phyloP scores from a whole-genome alignment of 2,329 filamentous ascomycete genomes.

The Leptographium procerum region DNA sequence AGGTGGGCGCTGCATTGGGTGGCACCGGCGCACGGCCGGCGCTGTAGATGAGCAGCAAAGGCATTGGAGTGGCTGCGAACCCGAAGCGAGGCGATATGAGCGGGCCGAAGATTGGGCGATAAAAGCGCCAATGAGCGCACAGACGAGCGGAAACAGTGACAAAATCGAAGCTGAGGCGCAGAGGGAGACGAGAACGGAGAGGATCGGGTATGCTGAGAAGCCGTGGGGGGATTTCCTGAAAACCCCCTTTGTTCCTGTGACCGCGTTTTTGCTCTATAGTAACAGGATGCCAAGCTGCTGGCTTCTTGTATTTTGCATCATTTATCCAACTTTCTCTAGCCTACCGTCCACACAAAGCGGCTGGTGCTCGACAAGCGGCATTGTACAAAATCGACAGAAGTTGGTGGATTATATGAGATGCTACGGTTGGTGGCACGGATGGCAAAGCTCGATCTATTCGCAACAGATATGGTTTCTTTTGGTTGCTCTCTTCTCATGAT shows the following conservation, averaged over 20 bases:
- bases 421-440: neutral
- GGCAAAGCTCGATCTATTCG: neutral
- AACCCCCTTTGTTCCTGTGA: neutral
- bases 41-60: constrained; percentile 27
- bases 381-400: neutral
- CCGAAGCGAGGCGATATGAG: neutral
- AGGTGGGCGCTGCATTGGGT: constrained; percentile 38
- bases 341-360: neutral
- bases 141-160: neutral
- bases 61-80: neutral
- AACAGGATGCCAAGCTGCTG: neutral
- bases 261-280: neutral
- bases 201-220: neutral
- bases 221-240: neutral
- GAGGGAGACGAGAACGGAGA: neutral
- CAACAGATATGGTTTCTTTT: neutral
- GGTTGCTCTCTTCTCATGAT: neutral
- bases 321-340: neutral
- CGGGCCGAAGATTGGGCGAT: no score
- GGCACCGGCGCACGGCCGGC: constrained; percentile 32
- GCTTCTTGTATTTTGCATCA: neutral
- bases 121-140: no score
- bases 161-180: no score
- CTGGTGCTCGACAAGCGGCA: neutral
- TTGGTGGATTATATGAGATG: neutral